Evolutionary conservation across 176 grass and related monocot species (phyloP), one percentile per base, ranked within the genome.

Genomic region (Bolboschoenus planiculmis): DNA sequence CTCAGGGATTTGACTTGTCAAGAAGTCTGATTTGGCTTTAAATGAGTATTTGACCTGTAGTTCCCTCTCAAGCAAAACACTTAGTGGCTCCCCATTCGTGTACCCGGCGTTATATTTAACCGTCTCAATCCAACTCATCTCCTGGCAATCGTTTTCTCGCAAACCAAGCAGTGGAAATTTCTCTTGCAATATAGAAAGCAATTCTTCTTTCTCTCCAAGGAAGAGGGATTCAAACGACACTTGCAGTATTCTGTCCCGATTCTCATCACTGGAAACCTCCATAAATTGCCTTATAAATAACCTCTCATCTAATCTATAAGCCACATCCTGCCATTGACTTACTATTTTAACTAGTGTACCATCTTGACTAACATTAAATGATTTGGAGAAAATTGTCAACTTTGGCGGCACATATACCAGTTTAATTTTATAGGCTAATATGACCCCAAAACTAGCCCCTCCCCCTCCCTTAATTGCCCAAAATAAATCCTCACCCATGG

Each of bases 401-500:
- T 24, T 85, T 0, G 83, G 78, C 1, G 83, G 87, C 21, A 89
- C 87, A 27, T 73, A 3, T 2, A 78, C 83, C 53, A 85, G 34
- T 58, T 37, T 83, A 84, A 89, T 68, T 81, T 85, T 78, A 33
- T 78, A 89, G 48, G 83, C 13, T 21, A 89, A 48, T 48, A 85
- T 60, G 66, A 89, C 64, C 33, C 78, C 87, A 71, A 88, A 88
- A 76, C 87, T 88, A 34, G 78, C 87, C 1, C 48, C 83, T 5
- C 83, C 83, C 6, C 87, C 87, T 27, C 87, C 87, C 58, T 77
- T 85, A 20, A 88, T 66, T 53, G 87, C 87, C 83, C 87, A 89
- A 74, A 89, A 89, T 14, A 58, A 36, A 66, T 83, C 83, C 54
- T 85, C 87, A 20, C 87, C 83, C 87, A 89, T 88, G 29, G 78